phyloP scores from a whole-genome alignment of 169 alveolate species.

The Perkinsus olseni region DNA sequence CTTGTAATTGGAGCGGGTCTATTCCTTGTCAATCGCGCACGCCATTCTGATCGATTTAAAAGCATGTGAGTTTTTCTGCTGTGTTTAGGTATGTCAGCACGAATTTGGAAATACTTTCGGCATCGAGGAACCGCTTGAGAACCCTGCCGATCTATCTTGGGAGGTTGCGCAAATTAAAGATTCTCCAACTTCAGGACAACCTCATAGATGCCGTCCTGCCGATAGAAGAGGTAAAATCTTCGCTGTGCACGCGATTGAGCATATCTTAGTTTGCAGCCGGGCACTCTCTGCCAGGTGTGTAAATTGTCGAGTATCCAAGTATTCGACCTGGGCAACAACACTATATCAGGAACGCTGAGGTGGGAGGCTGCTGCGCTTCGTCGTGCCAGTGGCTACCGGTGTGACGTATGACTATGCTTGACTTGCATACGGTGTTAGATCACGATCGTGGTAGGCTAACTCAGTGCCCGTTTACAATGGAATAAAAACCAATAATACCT shows the following conservation, averaged over 20 bases:
- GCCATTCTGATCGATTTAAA: too few relatives aligned
- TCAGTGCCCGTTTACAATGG: too few relatives aligned
- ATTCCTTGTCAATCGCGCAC: neutral
- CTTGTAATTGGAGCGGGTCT: neutral
- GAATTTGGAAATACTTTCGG: neutral
- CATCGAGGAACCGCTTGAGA: neutral
- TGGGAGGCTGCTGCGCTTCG: neutral
- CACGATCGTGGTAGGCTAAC: too few relatives aligned
- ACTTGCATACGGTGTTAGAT: too few relatives aligned
- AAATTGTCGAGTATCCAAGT: neutral
- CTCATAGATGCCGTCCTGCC: neutral
- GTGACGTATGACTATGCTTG: too few relatives aligned
- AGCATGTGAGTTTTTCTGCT: too few relatives aligned
- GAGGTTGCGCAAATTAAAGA: neutral
- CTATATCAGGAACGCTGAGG: neutral
- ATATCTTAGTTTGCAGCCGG: neutral
- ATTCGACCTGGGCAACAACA: neutral
- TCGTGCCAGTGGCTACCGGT: too few relatives aligned
- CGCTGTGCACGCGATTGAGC: neutral
- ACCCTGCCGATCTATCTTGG: neutral
- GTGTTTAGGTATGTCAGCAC: neutral
- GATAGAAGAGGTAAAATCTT: neutral
- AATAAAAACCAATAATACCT: too few relatives aligned
- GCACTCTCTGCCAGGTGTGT: too few relatives aligned
- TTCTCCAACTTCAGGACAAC: neutral